A percentile compares a stretch with the other conserved stretches of the same genome.
phyloP scores from a whole-genome alignment of 1,284 basidiomycete genomes.

The Exobasidium cylindrosporum region DNA sequence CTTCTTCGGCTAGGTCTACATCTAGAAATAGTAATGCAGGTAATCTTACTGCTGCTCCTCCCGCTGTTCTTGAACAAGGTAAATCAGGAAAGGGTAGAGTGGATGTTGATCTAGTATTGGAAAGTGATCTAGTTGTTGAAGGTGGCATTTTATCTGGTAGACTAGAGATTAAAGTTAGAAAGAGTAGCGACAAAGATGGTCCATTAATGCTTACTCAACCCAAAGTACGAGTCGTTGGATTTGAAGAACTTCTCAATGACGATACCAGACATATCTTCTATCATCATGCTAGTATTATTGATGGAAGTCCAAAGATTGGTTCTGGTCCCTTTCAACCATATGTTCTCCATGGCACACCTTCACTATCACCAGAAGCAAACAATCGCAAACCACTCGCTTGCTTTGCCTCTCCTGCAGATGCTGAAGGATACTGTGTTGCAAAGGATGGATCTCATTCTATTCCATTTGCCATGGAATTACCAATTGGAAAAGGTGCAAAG shows the following conservation, averaged over 20 bases:
- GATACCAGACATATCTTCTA: conserved; percentile 78
- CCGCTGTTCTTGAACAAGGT: conserved; percentile 37
- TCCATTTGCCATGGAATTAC: conserved; percentile 76
- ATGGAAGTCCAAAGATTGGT: conserved; percentile 39
- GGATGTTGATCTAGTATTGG: conserved; percentile 76
- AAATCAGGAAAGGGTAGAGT: conserved; percentile 65
- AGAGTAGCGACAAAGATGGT: conserved; percentile 60
- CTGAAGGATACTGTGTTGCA: conserved; percentile 67
- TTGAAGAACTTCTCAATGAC: conserved; percentile 69
- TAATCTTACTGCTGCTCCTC: neutral
- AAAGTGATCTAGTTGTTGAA: conserved; percentile 75
- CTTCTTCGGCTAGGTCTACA: neutral
- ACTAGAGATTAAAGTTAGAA: conserved; percentile 69
- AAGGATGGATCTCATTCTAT: conserved; percentile 66
- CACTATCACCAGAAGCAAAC: conserved; percentile 57
- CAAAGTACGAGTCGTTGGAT: conserved; percentile 81
- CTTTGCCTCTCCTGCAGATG: conserved; percentile 60
- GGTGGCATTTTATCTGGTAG: conserved; percentile 73
- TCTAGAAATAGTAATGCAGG: conserved; percentile 9
- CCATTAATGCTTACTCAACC: conserved; percentile 70
- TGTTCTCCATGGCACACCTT: conserved; percentile 47
- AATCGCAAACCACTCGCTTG: conserved; percentile 59
- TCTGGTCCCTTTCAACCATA: conserved; percentile 44
- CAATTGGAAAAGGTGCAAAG: conserved; percentile 69
- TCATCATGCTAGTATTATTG: conserved; percentile 68